phyloP scores from a whole-genome alignment of 2,329 filamentous ascomycete species.

The Pezizomycotina sp. region DNA sequence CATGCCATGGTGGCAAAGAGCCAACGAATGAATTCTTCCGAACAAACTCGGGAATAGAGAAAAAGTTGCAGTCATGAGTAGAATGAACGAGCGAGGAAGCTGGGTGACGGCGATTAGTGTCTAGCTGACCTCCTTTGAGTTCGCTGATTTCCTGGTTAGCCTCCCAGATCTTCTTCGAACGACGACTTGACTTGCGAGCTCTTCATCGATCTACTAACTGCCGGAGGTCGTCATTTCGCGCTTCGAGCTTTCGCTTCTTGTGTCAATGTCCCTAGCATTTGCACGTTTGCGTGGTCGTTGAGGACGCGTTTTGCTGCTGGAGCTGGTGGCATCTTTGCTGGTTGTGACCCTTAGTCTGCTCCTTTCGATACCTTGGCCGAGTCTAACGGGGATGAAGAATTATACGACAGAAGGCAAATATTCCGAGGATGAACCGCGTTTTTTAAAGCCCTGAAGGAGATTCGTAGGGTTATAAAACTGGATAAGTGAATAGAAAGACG shows the following conservation, averaged over 20 bases:
- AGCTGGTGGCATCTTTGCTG: constrained; percentile 11
- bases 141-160: constrained; percentile 84
- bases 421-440: too few species aligned
- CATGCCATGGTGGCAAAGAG: too few species aligned
- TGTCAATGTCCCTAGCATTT: too few species aligned
- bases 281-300: constrained; percentile 14
- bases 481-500: too few species aligned
- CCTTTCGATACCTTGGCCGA: too few species aligned
- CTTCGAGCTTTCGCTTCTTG: constrained; percentile 19
- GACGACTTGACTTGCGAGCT: constrained; percentile 61
- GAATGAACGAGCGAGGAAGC: background rate
- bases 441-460: too few species aligned
- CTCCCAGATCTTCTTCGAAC: constrained; percentile 93
- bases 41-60: background rate
- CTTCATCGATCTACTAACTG: constrained; percentile 18
- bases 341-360: too few species aligned
- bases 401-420: too few species aligned
- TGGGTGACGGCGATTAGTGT: background rate
- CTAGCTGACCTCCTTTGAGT: constrained; percentile 44
- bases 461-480: too few species aligned
- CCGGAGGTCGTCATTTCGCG: constrained; percentile 29
- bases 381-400: too few species aligned
- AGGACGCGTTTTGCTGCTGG: constrained; percentile 16
- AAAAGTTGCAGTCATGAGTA: too few species aligned
- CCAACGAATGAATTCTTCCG: too few species aligned